Evolutionary conservation across 495 filamentous ascomycete genomes (phyloP).

Genomic region (Echria macrotheca): DNA sequence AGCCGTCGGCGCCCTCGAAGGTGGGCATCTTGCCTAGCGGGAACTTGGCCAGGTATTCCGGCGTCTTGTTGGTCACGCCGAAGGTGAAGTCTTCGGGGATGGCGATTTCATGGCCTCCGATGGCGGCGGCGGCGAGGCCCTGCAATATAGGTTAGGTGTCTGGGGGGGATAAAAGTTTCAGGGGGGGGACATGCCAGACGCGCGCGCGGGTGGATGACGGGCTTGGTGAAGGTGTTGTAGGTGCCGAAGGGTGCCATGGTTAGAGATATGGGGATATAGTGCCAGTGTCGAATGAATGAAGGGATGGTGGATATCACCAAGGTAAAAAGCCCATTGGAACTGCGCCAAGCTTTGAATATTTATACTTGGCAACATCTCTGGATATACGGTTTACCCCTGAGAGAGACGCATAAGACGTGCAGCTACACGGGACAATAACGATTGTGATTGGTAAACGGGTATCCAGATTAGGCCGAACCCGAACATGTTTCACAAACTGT

Average conservation of each 20-base stretch:
- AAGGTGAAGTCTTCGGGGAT: slow-evolving; percentile 36
- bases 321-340: too few species aligned
- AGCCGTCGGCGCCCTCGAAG: slow-evolving; percentile 51
- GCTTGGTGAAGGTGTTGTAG: neutral
- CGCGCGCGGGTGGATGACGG: neutral
- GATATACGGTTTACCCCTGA: too few species aligned
- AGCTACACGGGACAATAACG: too few species aligned
- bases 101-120: slow-evolving; percentile 46
- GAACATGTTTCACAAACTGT: too few species aligned
- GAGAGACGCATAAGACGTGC: too few species aligned
- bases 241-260: neutral
- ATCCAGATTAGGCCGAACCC: too few species aligned
- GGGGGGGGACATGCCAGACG: neutral
- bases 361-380: too few species aligned
- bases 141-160: neutral
- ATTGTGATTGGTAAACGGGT: too few species aligned
- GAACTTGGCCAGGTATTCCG: slow-evolving; percentile 55
- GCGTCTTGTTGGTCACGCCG: slow-evolving; percentile 42
- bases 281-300: too few species aligned
- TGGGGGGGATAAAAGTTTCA: neutral
- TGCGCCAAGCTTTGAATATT: too few species aligned
- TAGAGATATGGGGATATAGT: neutral
- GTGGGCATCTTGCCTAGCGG: slow-evolving; percentile 56
- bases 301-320: too few species aligned
- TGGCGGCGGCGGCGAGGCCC: slow-evolving; percentile 28